Evolutionary conservation across 495 filamentous ascomycete species (phyloP).

Genomic region (Cryomyces antarcticus): DNA sequence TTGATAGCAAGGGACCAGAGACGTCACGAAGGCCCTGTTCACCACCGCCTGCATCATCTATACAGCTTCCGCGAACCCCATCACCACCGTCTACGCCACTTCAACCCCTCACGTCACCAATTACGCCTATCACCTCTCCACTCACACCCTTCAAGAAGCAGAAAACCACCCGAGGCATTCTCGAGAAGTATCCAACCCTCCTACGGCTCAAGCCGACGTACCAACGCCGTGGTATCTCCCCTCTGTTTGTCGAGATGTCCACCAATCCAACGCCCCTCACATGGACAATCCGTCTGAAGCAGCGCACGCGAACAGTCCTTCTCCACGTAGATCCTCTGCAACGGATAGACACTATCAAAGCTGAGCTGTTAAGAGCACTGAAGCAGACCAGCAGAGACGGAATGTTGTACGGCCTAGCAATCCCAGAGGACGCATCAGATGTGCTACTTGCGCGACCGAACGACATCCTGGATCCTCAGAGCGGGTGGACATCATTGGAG

Average conservation of each 20-base stretch:
- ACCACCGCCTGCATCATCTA: too few species aligned
- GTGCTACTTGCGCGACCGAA: constrained; percentile 33
- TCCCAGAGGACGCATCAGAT: constrained; percentile 28
- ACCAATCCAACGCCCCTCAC: constrained; percentile 19
- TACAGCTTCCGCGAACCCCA: too few species aligned
- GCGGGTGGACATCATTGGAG: not conserved
- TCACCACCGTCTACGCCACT: too few species aligned
- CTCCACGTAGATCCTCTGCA: constrained; percentile 43
- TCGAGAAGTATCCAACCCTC: too few species aligned
- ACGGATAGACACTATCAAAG: constrained; percentile 37
- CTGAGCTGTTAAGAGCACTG: constrained; percentile 37
- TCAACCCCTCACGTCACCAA: too few species aligned
- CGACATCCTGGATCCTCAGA: constrained; percentile 30
- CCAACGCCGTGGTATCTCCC: too few species aligned
- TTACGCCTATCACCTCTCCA: not conserved
- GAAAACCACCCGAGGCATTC: too few species aligned
- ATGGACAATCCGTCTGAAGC: constrained; percentile 57
- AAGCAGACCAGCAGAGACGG: constrained; percentile 29
- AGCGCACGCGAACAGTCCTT: constrained; percentile 57
- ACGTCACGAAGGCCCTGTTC: too few species aligned
- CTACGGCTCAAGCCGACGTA: too few species aligned
- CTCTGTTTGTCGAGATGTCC: constrained; percentile 1
- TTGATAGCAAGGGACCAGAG: too few species aligned
- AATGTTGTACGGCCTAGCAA: constrained; percentile 19
- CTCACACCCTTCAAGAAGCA: constrained; percentile 1